phyloP scores from a whole-genome alignment of 2,329 filamentous ascomycete species.

The Magnaporthiopsis rhizophila region DNA sequence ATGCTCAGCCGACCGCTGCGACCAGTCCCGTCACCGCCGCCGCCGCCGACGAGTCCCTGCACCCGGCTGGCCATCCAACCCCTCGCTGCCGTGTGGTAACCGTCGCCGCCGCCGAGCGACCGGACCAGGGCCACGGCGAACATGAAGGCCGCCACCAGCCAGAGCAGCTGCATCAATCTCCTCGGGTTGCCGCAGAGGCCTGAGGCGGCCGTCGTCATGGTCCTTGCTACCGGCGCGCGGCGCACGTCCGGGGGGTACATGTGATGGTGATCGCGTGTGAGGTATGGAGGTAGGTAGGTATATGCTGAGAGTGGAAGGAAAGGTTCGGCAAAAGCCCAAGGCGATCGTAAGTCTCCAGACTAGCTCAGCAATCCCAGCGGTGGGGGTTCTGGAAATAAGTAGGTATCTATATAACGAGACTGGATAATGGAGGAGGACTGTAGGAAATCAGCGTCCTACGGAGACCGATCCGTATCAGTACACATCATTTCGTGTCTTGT shows the following conservation, averaged over 20 bases:
- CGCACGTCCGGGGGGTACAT: not conserved
- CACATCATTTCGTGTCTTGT: too few species aligned
- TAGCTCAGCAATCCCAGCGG: too few species aligned
- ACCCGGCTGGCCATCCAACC: constrained; percentile 16
- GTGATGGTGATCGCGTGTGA: not conserved
- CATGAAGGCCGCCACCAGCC: constrained; percentile 16
- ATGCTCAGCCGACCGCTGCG: constrained; percentile 10
- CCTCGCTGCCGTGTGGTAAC: constrained; percentile 12
- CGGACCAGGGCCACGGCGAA: constrained; percentile 18
- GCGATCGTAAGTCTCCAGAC: too few species aligned
- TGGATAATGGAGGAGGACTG: too few species aligned
- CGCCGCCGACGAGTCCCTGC: constrained; percentile 7
- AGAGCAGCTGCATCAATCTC: constrained; percentile 16
- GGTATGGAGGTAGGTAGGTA: too few species aligned
- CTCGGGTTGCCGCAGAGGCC: constrained; percentile 11
- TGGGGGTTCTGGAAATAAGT: too few species aligned
- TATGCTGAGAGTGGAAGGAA: too few species aligned
- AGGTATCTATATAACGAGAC: too few species aligned
- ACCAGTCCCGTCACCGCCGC: not conserved
- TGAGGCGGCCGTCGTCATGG: constrained; percentile 6
- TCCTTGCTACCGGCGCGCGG: not conserved
- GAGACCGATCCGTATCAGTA: too few species aligned
- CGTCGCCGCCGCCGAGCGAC: constrained; percentile 13
- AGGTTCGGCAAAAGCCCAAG: too few species aligned
- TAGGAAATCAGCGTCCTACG: too few species aligned